Conservation (phyloP, 768 basidiomycete species). For the Auriscalpium microsporum region DNA sequence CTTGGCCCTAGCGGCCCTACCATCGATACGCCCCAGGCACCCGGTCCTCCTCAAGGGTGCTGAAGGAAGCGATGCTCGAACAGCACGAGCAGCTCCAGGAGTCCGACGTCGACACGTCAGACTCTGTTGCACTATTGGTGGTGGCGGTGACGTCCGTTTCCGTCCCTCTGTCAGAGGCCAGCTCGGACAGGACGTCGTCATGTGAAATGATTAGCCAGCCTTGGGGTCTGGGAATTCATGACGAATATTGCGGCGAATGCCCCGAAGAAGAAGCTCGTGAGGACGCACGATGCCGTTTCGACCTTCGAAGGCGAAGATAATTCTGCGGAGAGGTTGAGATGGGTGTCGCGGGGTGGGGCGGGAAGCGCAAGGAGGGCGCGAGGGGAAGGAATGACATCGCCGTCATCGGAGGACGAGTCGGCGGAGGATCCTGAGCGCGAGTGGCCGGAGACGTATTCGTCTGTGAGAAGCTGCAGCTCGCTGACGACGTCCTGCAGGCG, state of each 20-base stretch:
- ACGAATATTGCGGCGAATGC: slow-evolving; percentile 40
- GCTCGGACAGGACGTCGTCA: not conserved
- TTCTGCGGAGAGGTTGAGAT: slow-evolving; percentile 6
- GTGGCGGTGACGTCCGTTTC: not conserved
- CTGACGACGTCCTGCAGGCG: slow-evolving; percentile 43
- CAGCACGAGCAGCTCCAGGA: slow-evolving; percentile 14
- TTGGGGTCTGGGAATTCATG: slow-evolving; percentile 16
- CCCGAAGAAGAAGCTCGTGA: slow-evolving; percentile 54
- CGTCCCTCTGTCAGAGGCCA: not conserved
- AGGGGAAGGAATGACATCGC: not conserved
- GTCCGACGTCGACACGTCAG: slow-evolving; percentile 2
- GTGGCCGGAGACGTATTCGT: slow-evolving; percentile 26
- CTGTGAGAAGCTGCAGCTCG: slow-evolving; percentile 38
- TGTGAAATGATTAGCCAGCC: slow-evolving; percentile 14
- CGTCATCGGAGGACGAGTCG: slow-evolving; percentile 5
- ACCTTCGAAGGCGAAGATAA: slow-evolving; percentile 15
- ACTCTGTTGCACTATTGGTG: not conserved
- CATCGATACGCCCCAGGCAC: not conserved
- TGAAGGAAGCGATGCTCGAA: slow-evolving; percentile 15
- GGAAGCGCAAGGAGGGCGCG: not conserved
- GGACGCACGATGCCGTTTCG: slow-evolving; percentile 35
- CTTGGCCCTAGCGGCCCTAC: too few relatives aligned
- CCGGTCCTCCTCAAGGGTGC: slow-evolving; percentile 8
- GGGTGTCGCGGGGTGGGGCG: not conserved
- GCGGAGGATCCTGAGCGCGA: slow-evolving; percentile 18